These are phyloP conservation scores for Solanum hybrid DNA, from an alignment of 305 asterid species.

Conservation along the genomic window DNA sequence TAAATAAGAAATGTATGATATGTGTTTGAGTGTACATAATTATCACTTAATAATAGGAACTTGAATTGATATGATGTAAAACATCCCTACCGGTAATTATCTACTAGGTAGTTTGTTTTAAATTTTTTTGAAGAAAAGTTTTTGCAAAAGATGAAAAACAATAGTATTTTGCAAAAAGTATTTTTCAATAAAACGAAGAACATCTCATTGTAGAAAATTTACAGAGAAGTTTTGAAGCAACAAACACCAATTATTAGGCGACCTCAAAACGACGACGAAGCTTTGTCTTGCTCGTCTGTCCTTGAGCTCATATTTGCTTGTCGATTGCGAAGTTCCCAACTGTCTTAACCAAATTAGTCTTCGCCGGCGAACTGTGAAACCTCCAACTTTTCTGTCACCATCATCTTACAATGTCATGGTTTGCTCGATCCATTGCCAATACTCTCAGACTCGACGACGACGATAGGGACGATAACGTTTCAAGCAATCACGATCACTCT, in stretches of 20 bases:
- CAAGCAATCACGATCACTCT: conserved; percentile 13
- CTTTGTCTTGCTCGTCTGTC: background rate
- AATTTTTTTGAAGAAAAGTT: background rate
- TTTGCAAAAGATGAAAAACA: background rate
- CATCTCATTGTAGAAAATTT: background rate
- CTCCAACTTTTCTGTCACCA: background rate
- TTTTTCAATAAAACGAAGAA: background rate
- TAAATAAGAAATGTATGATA: too few species aligned
- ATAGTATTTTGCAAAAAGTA: background rate
- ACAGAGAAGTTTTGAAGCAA: background rate
- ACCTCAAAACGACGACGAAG: background rate
- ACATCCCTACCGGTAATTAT: too few species aligned
- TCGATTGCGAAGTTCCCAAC: background rate
- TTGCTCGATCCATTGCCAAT: conserved; percentile 90
- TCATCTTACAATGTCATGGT: conserved; percentile 66
- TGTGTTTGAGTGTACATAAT: too few species aligned
- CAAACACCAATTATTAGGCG: background rate
- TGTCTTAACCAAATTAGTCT: conserved; percentile 1
- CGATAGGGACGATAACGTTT: conserved; percentile 24
- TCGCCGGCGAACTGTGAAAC: conserved; percentile 28
- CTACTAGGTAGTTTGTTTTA: background rate
- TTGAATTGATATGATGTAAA: background rate
- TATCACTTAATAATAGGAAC: background rate
- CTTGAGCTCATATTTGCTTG: background rate
- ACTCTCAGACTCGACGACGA: conserved; percentile 56